Conservation (phyloP, 768 basidiomycete genomes). For the Russula emetica region DNA sequence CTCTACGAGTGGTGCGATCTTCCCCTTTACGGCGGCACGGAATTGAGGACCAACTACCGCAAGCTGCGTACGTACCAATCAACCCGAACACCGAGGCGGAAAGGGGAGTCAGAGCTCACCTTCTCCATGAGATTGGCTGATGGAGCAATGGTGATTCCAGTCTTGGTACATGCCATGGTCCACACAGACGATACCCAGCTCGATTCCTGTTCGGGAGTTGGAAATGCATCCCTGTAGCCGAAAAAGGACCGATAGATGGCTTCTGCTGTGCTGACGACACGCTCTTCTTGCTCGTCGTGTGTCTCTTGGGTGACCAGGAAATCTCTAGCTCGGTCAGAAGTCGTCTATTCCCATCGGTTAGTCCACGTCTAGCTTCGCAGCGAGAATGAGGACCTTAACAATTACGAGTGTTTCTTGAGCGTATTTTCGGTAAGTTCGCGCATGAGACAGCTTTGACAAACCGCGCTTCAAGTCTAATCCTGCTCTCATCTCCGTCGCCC, state of each 20-base stretch:
- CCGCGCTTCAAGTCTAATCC: constrained; percentile 12
- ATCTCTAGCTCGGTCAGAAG: constrained; percentile 18
- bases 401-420: constrained; percentile 7
- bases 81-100: background rate
- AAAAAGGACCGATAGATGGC: constrained; percentile 19
- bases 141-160: constrained; percentile 1
- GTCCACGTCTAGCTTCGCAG: background rate
- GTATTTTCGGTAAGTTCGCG: constrained; percentile 11
- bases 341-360: constrained; percentile 6
- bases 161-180: constrained; percentile 13
- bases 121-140: constrained; percentile 6
- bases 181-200: constrained; percentile 12
- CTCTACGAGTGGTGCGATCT: constrained; percentile 17
- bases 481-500: constrained; percentile 18
- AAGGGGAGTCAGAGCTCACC: background rate
- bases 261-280: background rate
- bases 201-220: constrained; percentile 13
- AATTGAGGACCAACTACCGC: constrained; percentile 1
- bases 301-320: background rate
- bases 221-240: constrained; percentile 18
- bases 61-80: constrained; percentile 1
- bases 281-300: constrained; percentile 3
- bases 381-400: constrained; percentile 9
- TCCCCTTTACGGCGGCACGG: constrained; percentile 13
- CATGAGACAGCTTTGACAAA: constrained; percentile 8